Percentiles rank a stretch among this genome's conserved stretches.
Conservation (phyloP, 2,329 filamentous ascomycete species). For the Aspergillus sp. region DNA sequence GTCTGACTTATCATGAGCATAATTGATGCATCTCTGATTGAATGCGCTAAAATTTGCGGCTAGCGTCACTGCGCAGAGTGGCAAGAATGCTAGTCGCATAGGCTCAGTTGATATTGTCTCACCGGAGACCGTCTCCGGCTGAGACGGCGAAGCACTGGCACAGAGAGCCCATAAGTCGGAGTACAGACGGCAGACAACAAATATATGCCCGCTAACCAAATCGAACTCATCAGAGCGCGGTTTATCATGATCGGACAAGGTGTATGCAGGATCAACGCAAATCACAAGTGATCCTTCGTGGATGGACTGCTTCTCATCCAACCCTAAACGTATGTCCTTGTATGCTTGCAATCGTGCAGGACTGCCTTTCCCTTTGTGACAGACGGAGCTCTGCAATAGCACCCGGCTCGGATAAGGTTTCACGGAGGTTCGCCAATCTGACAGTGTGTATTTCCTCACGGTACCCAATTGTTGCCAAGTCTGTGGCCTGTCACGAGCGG, state of each 20-base stretch:
- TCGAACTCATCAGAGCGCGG: constrained; percentile 30
- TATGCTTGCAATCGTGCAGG: constrained; percentile 27
- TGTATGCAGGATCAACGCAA: constrained; percentile 27
- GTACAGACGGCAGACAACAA: constrained; percentile 34
- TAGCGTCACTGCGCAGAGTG: constrained; percentile 36
- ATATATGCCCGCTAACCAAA: constrained; percentile 31
- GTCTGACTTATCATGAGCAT: constrained; percentile 1
- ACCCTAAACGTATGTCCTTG: constrained; percentile 29
- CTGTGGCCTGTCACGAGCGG: not conserved
- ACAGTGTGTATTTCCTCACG: not conserved
- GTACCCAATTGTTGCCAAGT: not conserved
- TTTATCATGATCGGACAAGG: constrained; percentile 18
- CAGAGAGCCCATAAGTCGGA: constrained; percentile 40
- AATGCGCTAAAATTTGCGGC: constrained; percentile 34
- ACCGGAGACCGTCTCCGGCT: not conserved
- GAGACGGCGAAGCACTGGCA: constrained; percentile 26
- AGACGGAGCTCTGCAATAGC: constrained; percentile 12
- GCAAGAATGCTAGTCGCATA: constrained; percentile 30
- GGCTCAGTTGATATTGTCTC: constrained; percentile 2
- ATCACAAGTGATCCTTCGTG: constrained; percentile 35
- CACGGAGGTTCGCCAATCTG: not conserved
- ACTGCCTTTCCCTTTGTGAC: constrained; percentile 21
- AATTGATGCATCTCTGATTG: constrained; percentile 19
- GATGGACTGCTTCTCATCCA: constrained; percentile 28
- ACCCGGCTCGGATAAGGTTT: not conserved